Percentiles rank a stretch among this genome's conserved stretches.
Evolutionary conservation across 148 eudicot genomes (phyloP).

Genomic region (Polygonum aviculare): DNA sequence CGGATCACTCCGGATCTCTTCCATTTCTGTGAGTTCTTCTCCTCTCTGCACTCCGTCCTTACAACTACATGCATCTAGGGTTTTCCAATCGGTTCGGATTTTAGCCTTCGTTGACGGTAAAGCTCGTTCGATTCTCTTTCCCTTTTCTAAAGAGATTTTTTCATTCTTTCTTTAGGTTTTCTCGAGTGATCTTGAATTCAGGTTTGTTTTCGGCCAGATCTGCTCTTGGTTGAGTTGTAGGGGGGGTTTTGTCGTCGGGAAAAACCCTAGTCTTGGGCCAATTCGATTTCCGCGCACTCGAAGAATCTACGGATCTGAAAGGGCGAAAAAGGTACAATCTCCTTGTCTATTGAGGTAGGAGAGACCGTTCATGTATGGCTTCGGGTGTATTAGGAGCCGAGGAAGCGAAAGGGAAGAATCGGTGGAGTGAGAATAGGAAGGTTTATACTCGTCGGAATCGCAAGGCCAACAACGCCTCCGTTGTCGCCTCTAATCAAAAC

Average conservation of each 20-base stretch:
- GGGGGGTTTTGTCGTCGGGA: neutral
- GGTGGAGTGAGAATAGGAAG: slow-evolving; percentile 36
- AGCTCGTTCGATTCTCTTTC: neutral
- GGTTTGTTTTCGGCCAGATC: neutral
- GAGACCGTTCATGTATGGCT: slow-evolving; percentile 31
- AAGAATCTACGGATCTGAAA: slow-evolving; percentile 25
- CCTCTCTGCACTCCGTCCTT: neutral
- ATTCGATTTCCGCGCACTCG: neutral
- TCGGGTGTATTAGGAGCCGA: slow-evolving; percentile 17
- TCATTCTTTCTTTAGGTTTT: neutral
- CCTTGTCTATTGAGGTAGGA: slow-evolving; percentile 5
- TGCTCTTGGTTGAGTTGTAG: neutral
- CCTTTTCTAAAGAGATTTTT: neutral
- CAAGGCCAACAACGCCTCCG: neutral
- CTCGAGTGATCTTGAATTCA: neutral
- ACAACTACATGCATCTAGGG: slow-evolving; percentile 11
- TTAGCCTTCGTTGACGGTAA: neutral
- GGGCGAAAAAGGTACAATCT: neutral
- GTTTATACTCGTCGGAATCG: slow-evolving; percentile 27
- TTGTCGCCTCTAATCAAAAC: neutral
- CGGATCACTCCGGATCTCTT: neutral
- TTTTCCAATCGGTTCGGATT: slow-evolving; percentile 4
- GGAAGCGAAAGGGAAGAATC: slow-evolving; percentile 19
- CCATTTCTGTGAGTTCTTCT: neutral
- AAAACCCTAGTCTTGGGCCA: slow-evolving; percentile 25